Evolutionary conservation across 2,329 filamentous ascomycete species (phyloP), one percentile per base, ranked within the genome.

Genomic region (Fusarium pseudograminearum): DNA sequence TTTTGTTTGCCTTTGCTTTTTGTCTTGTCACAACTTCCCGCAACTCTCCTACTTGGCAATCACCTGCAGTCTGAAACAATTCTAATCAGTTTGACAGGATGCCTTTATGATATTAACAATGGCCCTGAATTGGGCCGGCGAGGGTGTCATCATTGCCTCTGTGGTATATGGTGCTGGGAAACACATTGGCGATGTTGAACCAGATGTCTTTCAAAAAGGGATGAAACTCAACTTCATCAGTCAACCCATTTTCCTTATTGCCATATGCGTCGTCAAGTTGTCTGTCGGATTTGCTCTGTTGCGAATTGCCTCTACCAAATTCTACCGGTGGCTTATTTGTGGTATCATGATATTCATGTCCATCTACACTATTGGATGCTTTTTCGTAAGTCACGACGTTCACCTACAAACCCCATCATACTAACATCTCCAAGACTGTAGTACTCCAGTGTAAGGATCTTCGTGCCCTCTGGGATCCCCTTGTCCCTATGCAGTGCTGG

Each of bases 391-490:
- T 26, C 5, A 3, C 18, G 2, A 5, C 1, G 1, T 7, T 14
- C 5, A 1, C 7, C 16, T 9, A 26, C 11, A 18, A 6, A 5
- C 2, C 8, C 4, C 9, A 6, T 0, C 14, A 55, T n/a, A 46
- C 31, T 30, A 9, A n/a, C 22, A 22, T 7, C 2, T 2, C 15
- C 1, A 18, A 79, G 74, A 85, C 84, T 0, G 65, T 86, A 3
- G 58, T 86, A 3, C 73, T 85, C 3, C 83, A 87, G 61, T 87
- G 85, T 50, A 80, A 78, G 8, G 78, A 86, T 42, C 73, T 86
- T 2, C 77, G 79, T 8, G 64, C 81, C 1, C 77, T 80, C 30
- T 87, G 84, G 84, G 82, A 87, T 64, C 45, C 40, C 0, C 73
- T 70, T 0, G 76, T 82, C 3, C 71, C 78, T 12, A 74, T 78